Evolutionary conservation across 345 rosid species (phyloP).

Genomic region (Eucalyptus regnans): DNA sequence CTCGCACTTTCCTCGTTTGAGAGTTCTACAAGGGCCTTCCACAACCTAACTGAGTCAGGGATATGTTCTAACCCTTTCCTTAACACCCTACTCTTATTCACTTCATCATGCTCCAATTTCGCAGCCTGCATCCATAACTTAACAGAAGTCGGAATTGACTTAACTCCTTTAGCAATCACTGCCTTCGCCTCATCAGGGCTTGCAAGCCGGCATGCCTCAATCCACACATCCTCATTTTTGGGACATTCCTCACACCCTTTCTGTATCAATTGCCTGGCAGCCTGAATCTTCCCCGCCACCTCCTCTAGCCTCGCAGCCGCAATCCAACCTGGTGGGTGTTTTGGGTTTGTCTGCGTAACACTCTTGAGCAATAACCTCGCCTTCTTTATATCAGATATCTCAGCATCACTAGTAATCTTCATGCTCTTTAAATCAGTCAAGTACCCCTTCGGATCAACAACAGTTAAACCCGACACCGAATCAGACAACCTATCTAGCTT

Average conservation of each 20-base stretch:
- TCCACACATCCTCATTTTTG: constrained; percentile 83
- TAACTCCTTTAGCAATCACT: constrained; percentile 79
- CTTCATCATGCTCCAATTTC: constrained; percentile 66
- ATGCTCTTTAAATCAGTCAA: constrained; percentile 88
- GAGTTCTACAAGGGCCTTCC: constrained; percentile 87
- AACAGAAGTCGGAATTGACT: constrained; percentile 80
- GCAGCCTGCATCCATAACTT: constrained; percentile 89
- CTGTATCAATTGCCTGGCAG: constrained; percentile 68
- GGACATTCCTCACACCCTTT: constrained; percentile 95
- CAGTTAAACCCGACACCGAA: constrained; percentile 79
- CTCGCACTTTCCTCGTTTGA: constrained; percentile 72
- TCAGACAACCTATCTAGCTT: constrained; percentile 86
- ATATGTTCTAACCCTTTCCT: constrained; percentile 78
- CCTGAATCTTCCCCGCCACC: constrained; percentile 86
- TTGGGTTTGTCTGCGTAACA: constrained; percentile 76
- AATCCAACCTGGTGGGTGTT: constrained; percentile 95
- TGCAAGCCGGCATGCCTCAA: constrained; percentile 84
- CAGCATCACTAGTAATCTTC: constrained; percentile 95
- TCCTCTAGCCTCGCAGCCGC: constrained; percentile 96
- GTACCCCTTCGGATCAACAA: constrained; percentile 90
- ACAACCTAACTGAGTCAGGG: constrained; percentile 82
- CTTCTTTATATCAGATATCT: constrained; percentile 86
- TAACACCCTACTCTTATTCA: constrained; percentile 69
- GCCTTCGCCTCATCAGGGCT: constrained; percentile 87
- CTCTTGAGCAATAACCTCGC: constrained; percentile 86